Base-by-base conservation (phyloP, 2,329 filamentous ascomycete genomes). In the Hypocreales sp. region DNA sequence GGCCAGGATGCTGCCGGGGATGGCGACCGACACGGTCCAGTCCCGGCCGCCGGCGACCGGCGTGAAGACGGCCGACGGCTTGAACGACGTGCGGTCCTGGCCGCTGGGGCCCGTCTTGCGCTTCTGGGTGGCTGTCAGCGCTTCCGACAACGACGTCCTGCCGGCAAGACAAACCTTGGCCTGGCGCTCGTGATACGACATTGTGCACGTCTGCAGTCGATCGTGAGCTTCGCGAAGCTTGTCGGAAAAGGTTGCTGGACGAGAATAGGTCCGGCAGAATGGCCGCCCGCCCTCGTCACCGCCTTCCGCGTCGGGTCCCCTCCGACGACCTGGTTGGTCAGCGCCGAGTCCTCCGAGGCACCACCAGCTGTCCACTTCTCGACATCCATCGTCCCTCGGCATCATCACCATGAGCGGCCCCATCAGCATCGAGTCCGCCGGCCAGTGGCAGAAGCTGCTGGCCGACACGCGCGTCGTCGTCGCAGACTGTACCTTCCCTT, bases 381-480 rank as follows among this genome's bases (percentile, higher is more conserved):
- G n/a, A n/a, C n/a, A n/a, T n/a, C n/a, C n/a, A n/a, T n/a, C n/a
- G n/a, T n/a, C n/a, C n/a, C n/a, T n/a, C n/a, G n/a, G n/a, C n/a
- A n/a, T n/a, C n/a, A n/a, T n/a, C n/a, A 53, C 13, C 26, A 61
- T 69, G 64, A 56, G 51, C 31, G 50, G 48, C 24, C 55, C 57
- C 15, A 53, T 70, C 25, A 61, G 57, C 32, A 75, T 87, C 40
- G 58, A 59, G 33, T 86, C 79, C 2, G 53, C 65, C 10, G 58
- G 63, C 40, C 72, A 92, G 53, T 90, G 86, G 61, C 69, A 69
- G 45, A 65, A 67, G 36, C 60, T 86, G 29, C 64, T 93, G 25
- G 65, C 65, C 29, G 72, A 73, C 28, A 83, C 79, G 30, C 72
- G 70, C 42, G 70, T 94, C 35, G 82, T 94, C 30, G 69, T 98